Evolutionary conservation across 2,329 filamentous ascomycete species (phyloP).

Genomic region (Venturia oleaginea): DNA sequence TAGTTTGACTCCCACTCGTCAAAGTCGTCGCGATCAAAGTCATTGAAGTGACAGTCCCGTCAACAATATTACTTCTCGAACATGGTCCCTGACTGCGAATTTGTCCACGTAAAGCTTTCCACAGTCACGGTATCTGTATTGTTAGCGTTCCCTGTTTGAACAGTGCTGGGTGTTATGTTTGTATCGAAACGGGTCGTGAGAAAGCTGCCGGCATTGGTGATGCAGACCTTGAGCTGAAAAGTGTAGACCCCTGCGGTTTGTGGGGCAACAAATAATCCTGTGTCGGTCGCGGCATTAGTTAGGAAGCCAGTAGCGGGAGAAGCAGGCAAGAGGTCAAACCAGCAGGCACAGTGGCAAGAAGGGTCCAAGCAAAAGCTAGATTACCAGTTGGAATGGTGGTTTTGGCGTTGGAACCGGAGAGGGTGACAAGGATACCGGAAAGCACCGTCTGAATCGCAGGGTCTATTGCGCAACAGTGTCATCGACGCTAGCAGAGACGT

Average conservation of each 20-base stretch:
- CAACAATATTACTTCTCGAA: neutral
- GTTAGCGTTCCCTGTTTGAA: neutral
- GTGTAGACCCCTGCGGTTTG: neutral
- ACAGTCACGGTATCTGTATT: neutral
- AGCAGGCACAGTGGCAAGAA: too few relatives aligned
- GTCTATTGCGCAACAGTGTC: constrained; percentile 21
- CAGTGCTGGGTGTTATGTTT: neutral
- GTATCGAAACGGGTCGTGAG: neutral
- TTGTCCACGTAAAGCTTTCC: neutral
- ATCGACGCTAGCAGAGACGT: too few relatives aligned
- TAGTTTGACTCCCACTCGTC: neutral
- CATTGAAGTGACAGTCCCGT: neutral
- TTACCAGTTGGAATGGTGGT: constrained; percentile 18
- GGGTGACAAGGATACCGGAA: constrained; percentile 23
- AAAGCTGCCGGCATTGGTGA: too few relatives aligned
- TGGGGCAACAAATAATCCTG: neutral
- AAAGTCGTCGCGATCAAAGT: constrained; percentile 3
- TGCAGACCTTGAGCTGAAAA: neutral
- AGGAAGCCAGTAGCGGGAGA: neutral
- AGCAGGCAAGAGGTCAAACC: neutral
- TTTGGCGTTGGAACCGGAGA: constrained; percentile 24
- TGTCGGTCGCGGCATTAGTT: neutral
- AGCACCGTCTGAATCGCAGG: constrained; percentile 17
- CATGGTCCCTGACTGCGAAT: neutral
- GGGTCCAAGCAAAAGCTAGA: constrained; percentile 26